Evolutionary conservation across 1,284 basidiomycete species (phyloP).

Genomic region (Omphalotus olearius): DNA sequence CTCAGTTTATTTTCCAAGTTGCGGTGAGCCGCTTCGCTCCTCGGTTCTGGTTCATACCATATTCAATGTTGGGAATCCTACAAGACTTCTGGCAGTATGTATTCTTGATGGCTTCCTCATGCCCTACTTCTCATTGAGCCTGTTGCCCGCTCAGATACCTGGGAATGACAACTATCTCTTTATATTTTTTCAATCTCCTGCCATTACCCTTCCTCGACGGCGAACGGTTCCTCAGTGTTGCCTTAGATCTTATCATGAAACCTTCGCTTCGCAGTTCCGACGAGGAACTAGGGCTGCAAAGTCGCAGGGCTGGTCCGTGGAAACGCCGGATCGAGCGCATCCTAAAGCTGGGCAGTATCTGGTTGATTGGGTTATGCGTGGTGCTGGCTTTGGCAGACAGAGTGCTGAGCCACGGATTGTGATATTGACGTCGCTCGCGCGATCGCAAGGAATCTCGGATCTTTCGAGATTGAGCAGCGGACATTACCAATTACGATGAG

Average conservation of each 20-base stretch:
- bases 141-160: constrained; percentile 46
- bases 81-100: constrained; percentile 46
- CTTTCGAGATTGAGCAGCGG: no score
- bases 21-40: constrained; percentile 45
- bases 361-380: constrained; percentile 1
- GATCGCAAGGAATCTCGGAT: no score
- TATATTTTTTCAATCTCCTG: constrained; percentile 71
- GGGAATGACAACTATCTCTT: constrained; percentile 55
- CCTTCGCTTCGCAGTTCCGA: neutral
- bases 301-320: neutral
- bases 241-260: constrained; percentile 28
- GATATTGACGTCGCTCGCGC: no score
- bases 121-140: constrained; percentile 3
- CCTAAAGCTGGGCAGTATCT: neutral
- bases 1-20: constrained; percentile 38
- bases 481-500: no score
- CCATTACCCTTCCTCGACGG: constrained; percentile 66
- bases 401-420: no score
- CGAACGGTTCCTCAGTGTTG: constrained; percentile 38
- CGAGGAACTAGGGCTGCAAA: neutral
- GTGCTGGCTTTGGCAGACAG: neutral
- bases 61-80: constrained; percentile 34
- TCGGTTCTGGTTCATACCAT: constrained; percentile 40
- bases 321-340: constrained; percentile 3
- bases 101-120: neutral